A percentile compares a stretch with the other conserved stretches of the same genome.
phyloP scores from a whole-genome alignment of 768 basidiomycete genomes.

The Artomyces pyxidatus region DNA sequence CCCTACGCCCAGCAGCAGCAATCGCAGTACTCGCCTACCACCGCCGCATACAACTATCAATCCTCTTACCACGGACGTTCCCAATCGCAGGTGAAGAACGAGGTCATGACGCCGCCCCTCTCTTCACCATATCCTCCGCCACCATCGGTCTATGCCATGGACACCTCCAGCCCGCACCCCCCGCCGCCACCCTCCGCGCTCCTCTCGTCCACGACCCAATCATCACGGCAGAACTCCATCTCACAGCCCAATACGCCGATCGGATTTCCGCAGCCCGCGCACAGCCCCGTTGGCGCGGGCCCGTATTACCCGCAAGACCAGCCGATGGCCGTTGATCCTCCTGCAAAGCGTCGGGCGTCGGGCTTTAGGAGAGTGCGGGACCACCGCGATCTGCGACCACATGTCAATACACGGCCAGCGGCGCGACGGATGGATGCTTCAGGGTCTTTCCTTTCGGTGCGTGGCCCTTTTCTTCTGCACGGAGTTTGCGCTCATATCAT shows the following conservation, averaged over 20 bases:
- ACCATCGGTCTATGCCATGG: conserved; percentile 52
- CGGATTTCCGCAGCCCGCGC: conserved; percentile 50
- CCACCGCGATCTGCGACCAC: conserved; percentile 69
- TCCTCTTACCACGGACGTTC: conserved; percentile 34
- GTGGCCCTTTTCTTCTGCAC: conserved; percentile 23
- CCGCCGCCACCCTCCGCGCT: conserved; percentile 38
- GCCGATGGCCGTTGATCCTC: conserved; percentile 63
- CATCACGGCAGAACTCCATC: conserved; percentile 45
- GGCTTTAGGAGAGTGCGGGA: conserved; percentile 79
- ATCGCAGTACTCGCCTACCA: conserved; percentile 55
- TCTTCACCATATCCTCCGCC: conserved; percentile 54
- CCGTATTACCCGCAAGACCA: conserved; percentile 60
- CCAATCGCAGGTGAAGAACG: conserved; percentile 45
- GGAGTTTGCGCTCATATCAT: conserved; percentile 12
- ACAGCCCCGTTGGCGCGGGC: conserved; percentile 32
- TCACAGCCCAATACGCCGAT: conserved; percentile 71
- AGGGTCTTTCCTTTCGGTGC: conserved; percentile 74
- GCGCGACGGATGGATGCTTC: conserved; percentile 73
- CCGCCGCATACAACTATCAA: conserved; percentile 39
- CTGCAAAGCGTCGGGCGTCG: conserved; percentile 55
- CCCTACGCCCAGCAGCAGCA: conserved; percentile 58
- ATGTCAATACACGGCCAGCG: conserved; percentile 49
- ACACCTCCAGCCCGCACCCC: conserved; percentile 57
- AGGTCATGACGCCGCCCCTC: conserved; percentile 21
- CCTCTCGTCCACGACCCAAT: conserved; percentile 41